A percentile compares a stretch with the other conserved stretches of the same genome.
phyloP scores from a whole-genome alignment of 192 early-diverging fungal genomes.

The Coemansia sp. region DNA sequence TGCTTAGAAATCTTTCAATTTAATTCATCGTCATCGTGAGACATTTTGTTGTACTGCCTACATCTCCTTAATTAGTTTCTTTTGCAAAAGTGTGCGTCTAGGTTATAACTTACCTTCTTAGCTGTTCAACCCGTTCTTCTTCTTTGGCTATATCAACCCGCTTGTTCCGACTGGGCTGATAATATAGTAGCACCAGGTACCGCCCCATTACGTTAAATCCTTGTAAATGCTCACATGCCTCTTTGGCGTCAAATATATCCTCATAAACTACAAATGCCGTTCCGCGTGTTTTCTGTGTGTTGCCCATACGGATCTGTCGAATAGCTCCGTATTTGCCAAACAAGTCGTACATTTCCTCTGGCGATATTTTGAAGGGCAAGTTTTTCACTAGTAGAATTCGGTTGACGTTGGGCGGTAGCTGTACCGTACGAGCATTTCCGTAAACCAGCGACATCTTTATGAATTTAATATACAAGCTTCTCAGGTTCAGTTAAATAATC shows the following conservation, averaged over 20 bases:
- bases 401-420: conserved; percentile 92
- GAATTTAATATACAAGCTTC: no score
- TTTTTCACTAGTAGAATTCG: conserved; percentile 91
- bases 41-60: conserved; percentile 44
- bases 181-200: conserved; percentile 94
- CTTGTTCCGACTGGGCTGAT: conserved; percentile 73
- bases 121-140: conserved; percentile 68
- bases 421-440: conserved; percentile 56
- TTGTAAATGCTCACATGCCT: conserved; percentile 90
- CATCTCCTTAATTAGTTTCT: background rate
- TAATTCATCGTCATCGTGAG: conserved; percentile 17
- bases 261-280: conserved; percentile 98
- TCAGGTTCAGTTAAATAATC: background rate
- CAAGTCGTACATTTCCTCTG: conserved; percentile 96
- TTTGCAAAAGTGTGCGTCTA: no score
- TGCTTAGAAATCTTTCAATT: conserved; percentile 9
- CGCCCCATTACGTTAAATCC: conserved; percentile 96
- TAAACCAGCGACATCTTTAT: conserved; percentile 39
- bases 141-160: conserved; percentile 77
- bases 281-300: conserved; percentile 80
- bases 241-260: conserved; percentile 97
- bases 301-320: conserved; percentile 87
- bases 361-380: conserved; percentile 93
- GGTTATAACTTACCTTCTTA: conserved; percentile 65
- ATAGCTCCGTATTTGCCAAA: conserved; percentile 97